A percentile compares a stretch with the other conserved stretches of the same genome.
Evolutionary conservation across 129 eudicot species (phyloP).

Genomic region (sunflower (Helianthus annuus)): HanXRQr2.0-SUNRISE NC_035434.2:119097165-119097664

Average conservation of each 20-base stretch:
- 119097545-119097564: constrained; percentile 82
- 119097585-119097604: constrained; percentile 95
- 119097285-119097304: constrained; percentile 8
- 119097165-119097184: constrained; percentile 80
- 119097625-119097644: constrained; percentile 80
- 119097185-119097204: constrained; percentile 87
- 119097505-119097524: constrained; percentile 92
- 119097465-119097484: constrained; percentile 65
- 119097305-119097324: constrained; percentile 65
- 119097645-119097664: constrained; percentile 54
- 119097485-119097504: constrained; percentile 87
- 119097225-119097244: constrained; percentile 84
- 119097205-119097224: constrained; percentile 85
- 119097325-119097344: constrained; percentile 82
- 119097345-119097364: constrained; percentile 96
- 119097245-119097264: neutral
- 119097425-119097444: constrained; percentile 78
- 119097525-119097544: constrained; percentile 73
- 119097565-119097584: constrained; percentile 80
- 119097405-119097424: constrained; percentile 84
- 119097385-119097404: constrained; percentile 74
- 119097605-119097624: constrained; percentile 73
- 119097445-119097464: constrained; percentile 66
- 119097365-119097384: constrained; percentile 96
- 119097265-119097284: neutral